These are phyloP conservation scores for Dictyostelium capitatum DNA, from an alignment of 78 protist species.

Conservation along the genomic window DNA sequence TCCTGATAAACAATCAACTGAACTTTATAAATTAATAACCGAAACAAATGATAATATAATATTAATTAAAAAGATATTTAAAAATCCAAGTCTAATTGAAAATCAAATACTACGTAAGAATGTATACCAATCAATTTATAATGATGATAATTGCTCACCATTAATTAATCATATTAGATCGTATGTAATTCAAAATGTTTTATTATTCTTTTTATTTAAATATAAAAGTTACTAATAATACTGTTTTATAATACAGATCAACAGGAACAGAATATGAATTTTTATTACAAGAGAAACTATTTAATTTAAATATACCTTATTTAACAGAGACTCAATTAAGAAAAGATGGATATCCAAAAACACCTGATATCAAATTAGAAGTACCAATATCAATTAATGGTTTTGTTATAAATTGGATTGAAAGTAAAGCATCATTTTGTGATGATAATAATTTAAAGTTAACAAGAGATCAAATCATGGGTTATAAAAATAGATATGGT, in stretches of 20 bases:
- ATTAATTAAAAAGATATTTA: constrained; percentile 34
- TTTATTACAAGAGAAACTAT: constrained; percentile 70
- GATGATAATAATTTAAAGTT: constrained; percentile 65
- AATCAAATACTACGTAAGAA: constrained; percentile 40
- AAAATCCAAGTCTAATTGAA: constrained; percentile 45
- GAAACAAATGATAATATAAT: not conserved
- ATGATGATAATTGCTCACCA: constrained; percentile 81
- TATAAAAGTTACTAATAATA: not conserved
- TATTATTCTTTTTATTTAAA: not conserved
- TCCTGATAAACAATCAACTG: not conserved
- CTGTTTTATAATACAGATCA: not conserved
- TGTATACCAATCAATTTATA: constrained; percentile 38
- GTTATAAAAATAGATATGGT: constrained; percentile 78
- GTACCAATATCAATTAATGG: constrained; percentile 54
- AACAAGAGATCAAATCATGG: constrained; percentile 71
- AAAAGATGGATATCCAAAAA: constrained; percentile 69
- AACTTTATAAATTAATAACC: not conserved
- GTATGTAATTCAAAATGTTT: constrained; percentile 24
- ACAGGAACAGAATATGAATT: constrained; percentile 81
- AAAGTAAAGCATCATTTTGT: constrained; percentile 82
- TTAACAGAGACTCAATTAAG: constrained; percentile 59
- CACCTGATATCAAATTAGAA: constrained; percentile 77
- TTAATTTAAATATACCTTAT: constrained; percentile 64
- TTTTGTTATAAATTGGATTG: constrained; percentile 69
- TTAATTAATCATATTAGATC: constrained; percentile 68